Evolutionary conservation across 2,329 filamentous ascomycete genomes (phyloP).

Genomic region (Colletotrichum costaricense): DNA sequence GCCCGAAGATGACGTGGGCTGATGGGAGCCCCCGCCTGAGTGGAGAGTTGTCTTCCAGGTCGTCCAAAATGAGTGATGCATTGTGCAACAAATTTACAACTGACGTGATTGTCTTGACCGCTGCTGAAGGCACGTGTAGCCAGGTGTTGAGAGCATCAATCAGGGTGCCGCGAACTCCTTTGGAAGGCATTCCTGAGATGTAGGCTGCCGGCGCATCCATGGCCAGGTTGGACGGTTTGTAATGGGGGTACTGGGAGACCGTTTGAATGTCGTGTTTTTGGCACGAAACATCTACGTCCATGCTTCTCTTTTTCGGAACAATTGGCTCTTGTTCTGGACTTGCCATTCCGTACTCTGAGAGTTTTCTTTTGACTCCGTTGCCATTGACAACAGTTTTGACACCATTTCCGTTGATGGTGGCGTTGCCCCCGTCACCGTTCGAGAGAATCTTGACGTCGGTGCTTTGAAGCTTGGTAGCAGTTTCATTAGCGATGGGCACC

Average conservation of each 20-base stretch:
- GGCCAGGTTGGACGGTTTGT: not conserved
- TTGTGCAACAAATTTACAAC: constrained; percentile 22
- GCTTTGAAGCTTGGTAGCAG: too few relatives aligned
- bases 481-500: too few relatives aligned
- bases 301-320: too few relatives aligned
- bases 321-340: too few relatives aligned
- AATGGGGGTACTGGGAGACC: not conserved
- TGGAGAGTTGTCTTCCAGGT: constrained; percentile 50
- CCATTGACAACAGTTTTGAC: too few relatives aligned
- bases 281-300: too few relatives aligned
- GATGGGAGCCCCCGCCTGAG: constrained; percentile 48
- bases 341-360: too few relatives aligned
- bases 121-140: not conserved
- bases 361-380: too few relatives aligned
- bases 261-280: too few relatives aligned
- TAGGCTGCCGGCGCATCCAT: not conserved
- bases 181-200: constrained; percentile 24
- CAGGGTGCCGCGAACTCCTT: not conserved
- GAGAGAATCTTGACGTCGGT: too few relatives aligned
- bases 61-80: constrained; percentile 43
- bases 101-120: constrained; percentile 3
- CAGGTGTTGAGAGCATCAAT: constrained; percentile 9
- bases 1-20: constrained; percentile 49
- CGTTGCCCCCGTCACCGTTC: too few relatives aligned
- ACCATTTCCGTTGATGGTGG: too few relatives aligned